Evolutionary conservation across 2,329 filamentous ascomycete species (phyloP).

Genomic region (Rugonectria rugulosa): DNA sequence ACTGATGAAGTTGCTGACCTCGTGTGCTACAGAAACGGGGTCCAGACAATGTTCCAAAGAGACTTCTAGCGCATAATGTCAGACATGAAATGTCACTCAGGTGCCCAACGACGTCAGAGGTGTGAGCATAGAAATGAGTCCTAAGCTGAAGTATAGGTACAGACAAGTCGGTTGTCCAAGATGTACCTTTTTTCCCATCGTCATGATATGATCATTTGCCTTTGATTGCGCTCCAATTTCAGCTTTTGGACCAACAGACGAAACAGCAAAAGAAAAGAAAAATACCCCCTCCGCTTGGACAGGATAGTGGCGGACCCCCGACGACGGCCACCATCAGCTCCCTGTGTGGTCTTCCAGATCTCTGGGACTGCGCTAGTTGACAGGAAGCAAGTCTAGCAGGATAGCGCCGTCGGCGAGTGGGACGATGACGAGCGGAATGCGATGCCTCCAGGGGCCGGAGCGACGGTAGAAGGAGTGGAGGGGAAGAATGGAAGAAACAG

Average conservation of each 20-base stretch:
- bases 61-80: conserved; percentile 25
- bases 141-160: background rate
- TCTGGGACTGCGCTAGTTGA: conserved; percentile 38
- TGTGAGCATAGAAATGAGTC: conserved; percentile 22
- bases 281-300: background rate
- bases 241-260: too few relatives aligned
- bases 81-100: conserved; percentile 8
- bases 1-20: background rate
- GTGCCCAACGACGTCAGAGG: conserved; percentile 30
- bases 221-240: conserved; percentile 29
- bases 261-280: too few relatives aligned
- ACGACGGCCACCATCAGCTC: conserved; percentile 28
- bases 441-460: too few relatives aligned
- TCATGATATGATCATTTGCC: conserved; percentile 25
- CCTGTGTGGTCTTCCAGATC: conserved; percentile 36
- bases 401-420: conserved; percentile 23
- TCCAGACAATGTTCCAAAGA: conserved; percentile 10
- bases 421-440: conserved; percentile 18
- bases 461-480: too few relatives aligned
- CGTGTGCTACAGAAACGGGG: background rate
- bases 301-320: conserved; percentile 11
- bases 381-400: conserved; percentile 24
- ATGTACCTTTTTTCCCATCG: background rate
- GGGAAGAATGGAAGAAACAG: background rate
- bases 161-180: background rate